Percentiles rank a stretch among this genome's conserved stretches.
Conservation (phyloP, 2,329 filamentous ascomycete species). For the Fusarium aywerte region DNA sequence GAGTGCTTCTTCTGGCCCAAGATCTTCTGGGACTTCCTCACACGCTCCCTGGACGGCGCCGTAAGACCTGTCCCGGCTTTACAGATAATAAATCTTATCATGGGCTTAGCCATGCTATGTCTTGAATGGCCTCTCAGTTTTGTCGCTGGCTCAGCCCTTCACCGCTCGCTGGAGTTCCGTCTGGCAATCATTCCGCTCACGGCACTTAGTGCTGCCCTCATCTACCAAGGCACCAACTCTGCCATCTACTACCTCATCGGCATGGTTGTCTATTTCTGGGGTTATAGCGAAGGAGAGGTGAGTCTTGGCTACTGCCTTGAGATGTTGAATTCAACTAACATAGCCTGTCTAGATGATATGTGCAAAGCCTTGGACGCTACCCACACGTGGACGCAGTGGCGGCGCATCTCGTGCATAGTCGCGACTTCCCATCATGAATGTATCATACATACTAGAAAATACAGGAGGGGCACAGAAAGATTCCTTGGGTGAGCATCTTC, state of each 20-base stretch:
- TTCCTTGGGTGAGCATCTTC: slow-evolving; percentile 9
- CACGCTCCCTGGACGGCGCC: slow-evolving; percentile 85
- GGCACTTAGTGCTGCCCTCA: slow-evolving; percentile 76
- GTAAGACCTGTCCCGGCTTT: slow-evolving; percentile 90
- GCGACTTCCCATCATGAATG: slow-evolving; percentile 15
- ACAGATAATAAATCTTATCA: slow-evolving; percentile 87
- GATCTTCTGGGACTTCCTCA: slow-evolving; percentile 97
- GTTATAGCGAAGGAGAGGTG: slow-evolving; percentile 96
- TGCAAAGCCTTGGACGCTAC: slow-evolving; percentile 75
- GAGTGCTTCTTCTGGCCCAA: slow-evolving; percentile 98
- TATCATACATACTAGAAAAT: slow-evolving; percentile 31
- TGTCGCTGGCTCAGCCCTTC: slow-evolving; percentile 79
- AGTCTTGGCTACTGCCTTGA: slow-evolving; percentile 46
- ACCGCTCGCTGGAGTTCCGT: slow-evolving; percentile 88
- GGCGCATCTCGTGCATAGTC: slow-evolving; percentile 38
- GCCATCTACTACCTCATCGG: slow-evolving; percentile 92
- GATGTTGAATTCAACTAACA: slow-evolving; percentile 12
- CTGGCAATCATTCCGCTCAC: slow-evolving; percentile 84
- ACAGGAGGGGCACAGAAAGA: slow-evolving; percentile 11
- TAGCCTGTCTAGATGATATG: slow-evolving; percentile 68
- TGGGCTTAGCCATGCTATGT: slow-evolving; percentile 80
- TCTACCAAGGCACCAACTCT: slow-evolving; percentile 93
- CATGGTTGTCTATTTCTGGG: slow-evolving; percentile 93
- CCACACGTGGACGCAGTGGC: slow-evolving; percentile 59
- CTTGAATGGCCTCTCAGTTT: slow-evolving; percentile 91